phyloP scores from a whole-genome alignment of 306 rosid species.

The Elaeagnus macrophylla region DNA sequence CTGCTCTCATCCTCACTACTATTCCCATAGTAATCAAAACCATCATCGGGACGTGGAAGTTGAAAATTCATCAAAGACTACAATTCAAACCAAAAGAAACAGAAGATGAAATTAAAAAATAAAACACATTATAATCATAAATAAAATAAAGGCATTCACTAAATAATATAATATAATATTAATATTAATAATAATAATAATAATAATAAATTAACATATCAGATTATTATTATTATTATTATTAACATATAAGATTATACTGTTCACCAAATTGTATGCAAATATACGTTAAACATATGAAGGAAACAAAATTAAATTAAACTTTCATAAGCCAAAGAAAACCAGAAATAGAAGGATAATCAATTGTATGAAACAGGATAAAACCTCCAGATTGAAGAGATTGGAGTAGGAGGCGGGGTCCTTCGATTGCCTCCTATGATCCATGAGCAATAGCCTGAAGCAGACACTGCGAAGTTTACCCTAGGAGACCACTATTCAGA shows the following conservation, averaged over 20 bases:
- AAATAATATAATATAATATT: constrained; percentile 10
- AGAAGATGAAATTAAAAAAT: background rate
- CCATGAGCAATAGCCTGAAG: constrained; percentile 36
- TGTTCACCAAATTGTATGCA: constrained; percentile 1
- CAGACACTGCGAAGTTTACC: constrained; percentile 19
- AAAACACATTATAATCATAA: constrained; percentile 8
- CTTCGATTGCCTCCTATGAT: constrained; percentile 50
- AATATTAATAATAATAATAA: constrained; percentile 7
- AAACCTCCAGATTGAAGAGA: constrained; percentile 83
- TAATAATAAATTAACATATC: constrained; percentile 7
- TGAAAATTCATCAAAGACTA: constrained; percentile 91
- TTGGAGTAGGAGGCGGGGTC: constrained; percentile 50
- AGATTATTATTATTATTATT: too few relatives aligned
- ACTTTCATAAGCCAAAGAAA: background rate
- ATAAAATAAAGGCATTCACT: background rate
- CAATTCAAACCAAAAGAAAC: constrained; percentile 34
- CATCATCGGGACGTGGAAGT: constrained; percentile 86
- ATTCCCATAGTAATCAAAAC: constrained; percentile 79
- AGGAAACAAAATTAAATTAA: too few relatives aligned
- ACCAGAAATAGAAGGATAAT: background rate
- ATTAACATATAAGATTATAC: too few relatives aligned
- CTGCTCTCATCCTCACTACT: constrained; percentile 99
- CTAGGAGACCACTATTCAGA: constrained; percentile 11
- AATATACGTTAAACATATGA: background rate
- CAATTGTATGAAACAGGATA: constrained; percentile 2